Evolutionary conservation across 371 early-diverging fungal genomes (phyloP).

Genomic region (Mucor sp.): DNA sequence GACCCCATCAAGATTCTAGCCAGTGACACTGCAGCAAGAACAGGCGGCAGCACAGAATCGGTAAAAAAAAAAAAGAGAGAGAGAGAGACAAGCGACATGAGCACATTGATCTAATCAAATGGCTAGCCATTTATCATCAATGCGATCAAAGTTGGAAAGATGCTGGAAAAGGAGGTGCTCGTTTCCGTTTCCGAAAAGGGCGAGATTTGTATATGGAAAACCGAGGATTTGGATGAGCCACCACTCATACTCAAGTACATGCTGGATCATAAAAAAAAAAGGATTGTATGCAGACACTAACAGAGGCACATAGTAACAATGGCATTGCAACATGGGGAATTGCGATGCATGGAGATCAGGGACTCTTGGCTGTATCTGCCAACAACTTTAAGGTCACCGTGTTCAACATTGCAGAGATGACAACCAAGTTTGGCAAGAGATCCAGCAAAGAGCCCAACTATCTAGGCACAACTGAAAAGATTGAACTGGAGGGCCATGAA

Average conservation of each 20-base stretch:
- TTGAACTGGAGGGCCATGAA: conserved; percentile 51
- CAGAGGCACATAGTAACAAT: conserved; percentile 17
- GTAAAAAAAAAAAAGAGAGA: conserved; percentile 4
- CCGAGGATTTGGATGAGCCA: conserved; percentile 40
- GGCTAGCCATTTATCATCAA: conserved; percentile 51
- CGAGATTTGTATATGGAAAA: conserved; percentile 54
- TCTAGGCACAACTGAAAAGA: conserved; percentile 12
- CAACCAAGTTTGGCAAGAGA: conserved; percentile 21
- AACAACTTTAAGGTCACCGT: conserved; percentile 61
- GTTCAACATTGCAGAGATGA: conserved; percentile 44
- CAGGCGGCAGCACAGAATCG: conserved; percentile 19
- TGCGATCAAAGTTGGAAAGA: conserved; percentile 55
- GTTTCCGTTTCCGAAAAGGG: conserved; percentile 58
- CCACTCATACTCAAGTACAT: conserved; percentile 46
- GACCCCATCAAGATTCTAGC: conserved; percentile 16
- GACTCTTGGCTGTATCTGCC: conserved; percentile 62
- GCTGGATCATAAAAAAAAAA: not conserved
- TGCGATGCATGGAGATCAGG: conserved; percentile 53
- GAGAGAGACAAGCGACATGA: not conserved
- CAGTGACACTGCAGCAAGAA: conserved; percentile 13
- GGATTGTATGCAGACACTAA: not conserved
- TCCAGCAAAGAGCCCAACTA: conserved; percentile 8
- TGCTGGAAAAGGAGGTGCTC: conserved; percentile 53
- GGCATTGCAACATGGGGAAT: conserved; percentile 65
- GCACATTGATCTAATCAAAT: not conserved